Evolutionary conservation across 2,329 filamentous ascomycete genomes (phyloP).

Genomic region (Nigrograna mackinnonii): DNA sequence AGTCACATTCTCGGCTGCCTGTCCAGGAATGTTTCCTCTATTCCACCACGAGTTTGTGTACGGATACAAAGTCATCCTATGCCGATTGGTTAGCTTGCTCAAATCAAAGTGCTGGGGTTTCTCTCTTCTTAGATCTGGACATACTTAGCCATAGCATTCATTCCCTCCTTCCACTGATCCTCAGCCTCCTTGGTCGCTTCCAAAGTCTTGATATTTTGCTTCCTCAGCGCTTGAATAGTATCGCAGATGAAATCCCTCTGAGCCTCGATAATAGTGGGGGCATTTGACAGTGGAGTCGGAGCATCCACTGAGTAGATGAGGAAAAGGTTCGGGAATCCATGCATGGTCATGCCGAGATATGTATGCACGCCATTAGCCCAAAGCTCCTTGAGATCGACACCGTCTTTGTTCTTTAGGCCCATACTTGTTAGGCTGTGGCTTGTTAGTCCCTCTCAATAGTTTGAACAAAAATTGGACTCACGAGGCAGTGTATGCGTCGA

Average conservation of each 20-base stretch:
- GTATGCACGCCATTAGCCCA: slow-evolving; percentile 44
- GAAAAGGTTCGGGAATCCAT: slow-evolving; percentile 42
- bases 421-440: slow-evolving; percentile 39
- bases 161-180: slow-evolving; percentile 36
- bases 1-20: slow-evolving; percentile 40
- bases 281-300: slow-evolving; percentile 49
- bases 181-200: slow-evolving; percentile 37
- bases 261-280: slow-evolving; percentile 44
- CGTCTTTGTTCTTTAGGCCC: slow-evolving; percentile 33
- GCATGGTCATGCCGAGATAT: slow-evolving; percentile 43
- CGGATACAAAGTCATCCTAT: slow-evolving; percentile 41
- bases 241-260: slow-evolving; percentile 46
- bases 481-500: slow-evolving; percentile 44
- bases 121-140: no score
- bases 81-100: slow-evolving; percentile 23
- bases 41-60: slow-evolving; percentile 40
- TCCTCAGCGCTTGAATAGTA: slow-evolving; percentile 31
- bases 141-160: slow-evolving; percentile 35
- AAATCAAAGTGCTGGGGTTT: background rate
- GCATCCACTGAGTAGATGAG: slow-evolving; percentile 49
- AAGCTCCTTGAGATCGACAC: slow-evolving; percentile 34
- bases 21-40: slow-evolving; percentile 42
- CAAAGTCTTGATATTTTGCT: slow-evolving; percentile 31
- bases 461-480: no score
- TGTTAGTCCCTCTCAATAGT: no score